Base-by-base conservation (phyloP, 805 yeast species). In the Candida palmyrensis region DNA sequence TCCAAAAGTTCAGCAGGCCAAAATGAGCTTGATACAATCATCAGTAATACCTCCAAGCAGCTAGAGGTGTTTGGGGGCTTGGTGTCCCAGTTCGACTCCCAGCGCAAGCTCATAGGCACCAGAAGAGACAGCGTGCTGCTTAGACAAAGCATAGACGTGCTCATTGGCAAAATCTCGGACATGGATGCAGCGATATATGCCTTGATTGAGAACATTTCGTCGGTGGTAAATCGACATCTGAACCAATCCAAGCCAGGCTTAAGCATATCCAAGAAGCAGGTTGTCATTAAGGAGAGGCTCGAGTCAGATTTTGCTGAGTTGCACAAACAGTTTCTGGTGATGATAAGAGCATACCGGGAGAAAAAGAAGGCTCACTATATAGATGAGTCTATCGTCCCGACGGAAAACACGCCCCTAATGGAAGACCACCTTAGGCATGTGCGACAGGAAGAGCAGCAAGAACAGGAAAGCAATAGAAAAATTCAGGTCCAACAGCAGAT, bases 271-370 rank as follows among this genome's bases (percentile, higher is more conserved):
- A 64, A 64, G 39, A 42, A 57, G 22, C 71, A 66, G 44, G 40
- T 53, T 14, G 66, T 73, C 41, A 62, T 69, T 6, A 69, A 68
- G 41, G 74, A 74, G 14, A 70, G 82, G 37, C 53, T 84, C 13
- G 59, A 64, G 11, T 63, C 62, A 15, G 90, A 84, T 51, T 77
- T 75, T 44, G 62, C 62, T 19, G 69, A 66, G 13, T 63, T 82
- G 14, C 68, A 71, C 40, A 57, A 57, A 27, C 57, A 70, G 56
- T 49, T 77, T 60, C 53, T 66, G 52, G 41, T 49, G 15, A 44
- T 73, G 9, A 61, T 68, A 40, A 55, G 73, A 19, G 51, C 60
- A 6, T 80, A 78, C 41, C 59, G 62, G 14, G 82, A 72, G 30
- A 69, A 68, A 43, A 66, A 71, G 28, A 59, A 55, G 18, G 31